Base-by-base conservation (phyloP, 2,329 filamentous ascomycete species). In the Fusarium sp. region DNA sequence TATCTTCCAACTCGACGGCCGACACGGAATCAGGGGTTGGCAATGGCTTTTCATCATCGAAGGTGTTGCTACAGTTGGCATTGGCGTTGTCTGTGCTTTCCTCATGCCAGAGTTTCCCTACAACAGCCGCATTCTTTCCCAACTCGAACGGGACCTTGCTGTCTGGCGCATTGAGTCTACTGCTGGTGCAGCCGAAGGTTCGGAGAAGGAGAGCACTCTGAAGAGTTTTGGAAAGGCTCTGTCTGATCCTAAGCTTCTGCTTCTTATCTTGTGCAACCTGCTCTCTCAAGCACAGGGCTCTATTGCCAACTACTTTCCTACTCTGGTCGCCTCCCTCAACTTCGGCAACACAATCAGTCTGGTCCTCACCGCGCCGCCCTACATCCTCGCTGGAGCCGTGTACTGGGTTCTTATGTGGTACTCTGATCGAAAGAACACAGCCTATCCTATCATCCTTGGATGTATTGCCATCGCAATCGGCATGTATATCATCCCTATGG, bases 361-460 rank as follows among this genome's bases (percentile, higher is more conserved):
- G 15, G 76, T 85, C 4, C 78, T 85, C 14, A 85, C 83, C 1
- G 81, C 80, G 2, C 83, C 83, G 1, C 83, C 83, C 3, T 85
- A 84, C 51, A 74, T 83, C 39, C 75, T 83, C 9, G 80, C 80
- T 1, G 79, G 74, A 5, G 67, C 74, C 5, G 73, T 81, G 44
- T 81, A 78, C 63, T 80, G 75, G 61, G 73, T 60, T 2, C 67
- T 81, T 51, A 75, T 72, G 59, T 80, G 68, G 64, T 79, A 80
- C 52, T 80, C 78, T 2, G 79, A 81, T 75, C 46, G 77, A 33
- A 80, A 78, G 63, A 81, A 81, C 50, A 75, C 71, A 17, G 73
- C 76, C 5, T 78, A 81, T 51, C 74, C 74, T 0, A 74, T 80
- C 17, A 81, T 82, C 15, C 48, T 82, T 7, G 33, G 61, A 8